A percentile compares a stretch with the other conserved stretches of the same genome.
Evolutionary conservation across 352 stramenopile species (phyloP).

Genomic region (Saprolegnia parasitica): DNA sequence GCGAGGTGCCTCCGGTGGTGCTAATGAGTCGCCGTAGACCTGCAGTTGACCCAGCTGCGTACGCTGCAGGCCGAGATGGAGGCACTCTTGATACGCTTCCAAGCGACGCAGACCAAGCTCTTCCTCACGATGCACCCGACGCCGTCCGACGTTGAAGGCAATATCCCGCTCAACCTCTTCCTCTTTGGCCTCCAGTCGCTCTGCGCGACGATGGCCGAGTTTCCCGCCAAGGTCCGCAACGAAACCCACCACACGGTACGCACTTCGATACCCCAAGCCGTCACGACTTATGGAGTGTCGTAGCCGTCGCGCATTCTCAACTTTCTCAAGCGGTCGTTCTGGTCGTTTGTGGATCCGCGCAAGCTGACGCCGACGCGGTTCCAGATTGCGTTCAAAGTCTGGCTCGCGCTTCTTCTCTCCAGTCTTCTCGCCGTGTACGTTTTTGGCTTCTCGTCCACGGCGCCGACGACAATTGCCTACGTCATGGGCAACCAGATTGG

Average conservation of each 20-base stretch:
- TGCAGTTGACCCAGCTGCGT: constrained; percentile 46
- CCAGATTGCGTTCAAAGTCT: constrained; percentile 52
- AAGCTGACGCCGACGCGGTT: constrained; percentile 43
- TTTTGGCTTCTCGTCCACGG: constrained; percentile 65
- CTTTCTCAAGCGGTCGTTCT: constrained; percentile 47
- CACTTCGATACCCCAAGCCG: constrained; percentile 28
- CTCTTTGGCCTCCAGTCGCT: constrained; percentile 81
- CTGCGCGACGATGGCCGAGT: constrained; percentile 68
- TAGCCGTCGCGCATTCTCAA: constrained; percentile 39
- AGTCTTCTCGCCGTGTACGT: constrained; percentile 68
- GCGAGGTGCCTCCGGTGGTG: background rate
- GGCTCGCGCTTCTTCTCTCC: constrained; percentile 52
- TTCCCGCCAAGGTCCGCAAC: constrained; percentile 56
- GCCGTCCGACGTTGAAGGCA: constrained; percentile 69
- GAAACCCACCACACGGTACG: constrained; percentile 43
- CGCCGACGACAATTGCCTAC: constrained; percentile 55
- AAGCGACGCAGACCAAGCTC: constrained; percentile 48
- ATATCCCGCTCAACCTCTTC: constrained; percentile 75
- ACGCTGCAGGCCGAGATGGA: constrained; percentile 65
- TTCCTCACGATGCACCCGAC: constrained; percentile 48
- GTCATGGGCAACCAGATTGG: constrained; percentile 77
- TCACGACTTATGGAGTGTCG: constrained; percentile 31
- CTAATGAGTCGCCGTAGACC: constrained; percentile 30
- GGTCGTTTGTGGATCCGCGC: constrained; percentile 42
- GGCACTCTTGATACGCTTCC: constrained; percentile 54